Conservation (phyloP, 192 early-diverging fungal species). For the Rhizophagus clarus region DNA sequence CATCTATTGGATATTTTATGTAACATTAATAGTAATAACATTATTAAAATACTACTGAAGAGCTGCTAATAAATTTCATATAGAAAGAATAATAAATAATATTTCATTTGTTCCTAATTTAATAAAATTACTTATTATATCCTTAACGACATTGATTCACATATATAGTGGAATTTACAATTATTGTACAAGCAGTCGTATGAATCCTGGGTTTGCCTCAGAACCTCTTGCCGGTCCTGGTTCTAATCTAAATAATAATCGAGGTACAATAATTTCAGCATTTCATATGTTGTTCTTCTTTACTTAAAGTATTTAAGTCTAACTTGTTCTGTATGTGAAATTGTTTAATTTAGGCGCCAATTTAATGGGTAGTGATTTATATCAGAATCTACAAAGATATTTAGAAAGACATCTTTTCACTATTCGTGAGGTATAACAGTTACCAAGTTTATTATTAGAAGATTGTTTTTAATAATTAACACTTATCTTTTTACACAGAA, state of each 20-base stretch:
- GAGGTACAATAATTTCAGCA: constrained; percentile 14
- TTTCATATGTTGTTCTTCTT: not conserved
- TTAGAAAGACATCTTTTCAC: constrained; percentile 58
- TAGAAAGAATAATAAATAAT: not conserved
- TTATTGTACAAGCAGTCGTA: constrained; percentile 64
- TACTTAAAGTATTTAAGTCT: not conserved
- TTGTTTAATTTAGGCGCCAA: constrained; percentile 43
- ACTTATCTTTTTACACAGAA: constrained; percentile 36
- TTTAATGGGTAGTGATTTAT: constrained; percentile 59
- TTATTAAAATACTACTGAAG: too few species aligned
- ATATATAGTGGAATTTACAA: constrained; percentile 68
- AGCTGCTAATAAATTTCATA: not conserved
- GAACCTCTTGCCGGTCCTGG: constrained; percentile 28
- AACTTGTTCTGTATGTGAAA: not conserved
- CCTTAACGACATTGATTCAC: not conserved
- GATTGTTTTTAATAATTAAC: not conserved
- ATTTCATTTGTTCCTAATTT: not conserved
- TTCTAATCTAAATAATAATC: constrained; percentile 20
- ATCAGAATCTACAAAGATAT: constrained; percentile 52
- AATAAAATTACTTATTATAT: not conserved
- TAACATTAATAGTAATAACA: not conserved
- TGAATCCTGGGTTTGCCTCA: constrained; percentile 32
- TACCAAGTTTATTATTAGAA: not conserved
- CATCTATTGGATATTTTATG: not conserved
- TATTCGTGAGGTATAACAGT: constrained; percentile 39